phyloP scores from a whole-genome alignment of 176 grass and related monocot genomes.

The Dactylis glomerata region DNA sequence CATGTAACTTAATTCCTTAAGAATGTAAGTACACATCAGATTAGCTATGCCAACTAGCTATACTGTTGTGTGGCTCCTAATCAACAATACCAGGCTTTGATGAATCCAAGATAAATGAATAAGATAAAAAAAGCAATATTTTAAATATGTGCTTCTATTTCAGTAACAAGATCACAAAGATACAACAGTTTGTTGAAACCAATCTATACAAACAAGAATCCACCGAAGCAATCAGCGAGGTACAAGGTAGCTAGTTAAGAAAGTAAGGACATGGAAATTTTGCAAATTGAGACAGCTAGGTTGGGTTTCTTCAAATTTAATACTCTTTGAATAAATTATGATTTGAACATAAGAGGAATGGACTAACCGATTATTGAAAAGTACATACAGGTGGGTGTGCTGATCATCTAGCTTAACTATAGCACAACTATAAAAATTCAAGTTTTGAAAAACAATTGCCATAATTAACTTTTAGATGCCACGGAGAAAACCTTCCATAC shows the following conservation, averaged over 20 bases:
- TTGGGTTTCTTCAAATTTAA: neutral
- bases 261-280: neutral
- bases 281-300: neutral
- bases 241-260: constrained; percentile 12
- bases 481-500: neutral
- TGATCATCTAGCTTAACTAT: neutral
- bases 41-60: neutral
- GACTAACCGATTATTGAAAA: neutral
- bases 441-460: neutral
- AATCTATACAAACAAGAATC: neutral
- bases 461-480: neutral
- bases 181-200: neutral
- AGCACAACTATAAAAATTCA: neutral
- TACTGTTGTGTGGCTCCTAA: neutral
- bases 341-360: constrained; percentile 1
- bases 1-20: neutral
- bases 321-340: neutral
- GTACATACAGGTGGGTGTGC: neutral
- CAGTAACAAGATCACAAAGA: neutral
- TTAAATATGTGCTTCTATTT: neutral
- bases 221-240: neutral
- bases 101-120: constrained; percentile 7
- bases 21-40: constrained; percentile 22
- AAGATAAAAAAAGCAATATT: constrained; percentile 4
- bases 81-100: neutral